Evolutionary conservation across 176 grass and related monocot species (phyloP).

Genomic region (Melocanna baccifera): DNA sequence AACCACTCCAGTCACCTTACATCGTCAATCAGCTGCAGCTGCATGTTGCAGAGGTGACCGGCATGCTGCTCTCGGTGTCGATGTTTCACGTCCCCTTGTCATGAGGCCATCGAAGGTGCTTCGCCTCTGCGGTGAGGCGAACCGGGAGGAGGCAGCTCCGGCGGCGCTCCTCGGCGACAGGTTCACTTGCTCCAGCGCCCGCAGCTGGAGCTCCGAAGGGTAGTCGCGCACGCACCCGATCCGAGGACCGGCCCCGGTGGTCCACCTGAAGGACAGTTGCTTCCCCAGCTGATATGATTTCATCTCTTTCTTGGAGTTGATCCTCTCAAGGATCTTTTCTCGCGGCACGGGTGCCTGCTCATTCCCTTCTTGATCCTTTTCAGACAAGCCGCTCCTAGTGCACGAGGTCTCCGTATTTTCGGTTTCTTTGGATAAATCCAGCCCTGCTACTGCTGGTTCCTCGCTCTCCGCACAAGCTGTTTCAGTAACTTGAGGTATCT

Average conservation of each 20-base stretch:
- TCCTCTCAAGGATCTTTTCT: conserved; percentile 69
- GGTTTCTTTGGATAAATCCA: neutral
- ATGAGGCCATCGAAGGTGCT: conserved; percentile 27
- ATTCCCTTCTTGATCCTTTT: conserved; percentile 20
- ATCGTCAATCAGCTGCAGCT: conserved; percentile 8
- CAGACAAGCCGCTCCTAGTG: conserved; percentile 35
- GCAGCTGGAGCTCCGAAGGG: conserved; percentile 73
- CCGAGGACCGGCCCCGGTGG: conserved; percentile 66
- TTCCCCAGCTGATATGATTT: conserved; percentile 80
- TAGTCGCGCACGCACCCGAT: conserved; percentile 90
- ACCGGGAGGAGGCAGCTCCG: neutral
- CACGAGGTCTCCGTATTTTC: neutral
- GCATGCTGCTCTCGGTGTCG: conserved; percentile 35
- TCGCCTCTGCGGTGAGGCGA: conserved; percentile 39
- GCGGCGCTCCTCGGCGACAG: conserved; percentile 54
- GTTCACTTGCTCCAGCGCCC: conserved; percentile 72
- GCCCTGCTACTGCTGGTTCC: neutral
- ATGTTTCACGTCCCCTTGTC: neutral
- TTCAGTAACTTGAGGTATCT: neutral
- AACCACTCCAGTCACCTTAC: neutral
- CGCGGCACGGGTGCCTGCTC: conserved; percentile 43
- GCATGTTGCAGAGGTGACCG: conserved; percentile 35
- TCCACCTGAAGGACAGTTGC: conserved; percentile 72
- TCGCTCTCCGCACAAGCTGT: neutral
- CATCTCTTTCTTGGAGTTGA: conserved; percentile 81